phyloP scores from a whole-genome alignment of 441 rosid species.

The Populus hybrid region DNA sequence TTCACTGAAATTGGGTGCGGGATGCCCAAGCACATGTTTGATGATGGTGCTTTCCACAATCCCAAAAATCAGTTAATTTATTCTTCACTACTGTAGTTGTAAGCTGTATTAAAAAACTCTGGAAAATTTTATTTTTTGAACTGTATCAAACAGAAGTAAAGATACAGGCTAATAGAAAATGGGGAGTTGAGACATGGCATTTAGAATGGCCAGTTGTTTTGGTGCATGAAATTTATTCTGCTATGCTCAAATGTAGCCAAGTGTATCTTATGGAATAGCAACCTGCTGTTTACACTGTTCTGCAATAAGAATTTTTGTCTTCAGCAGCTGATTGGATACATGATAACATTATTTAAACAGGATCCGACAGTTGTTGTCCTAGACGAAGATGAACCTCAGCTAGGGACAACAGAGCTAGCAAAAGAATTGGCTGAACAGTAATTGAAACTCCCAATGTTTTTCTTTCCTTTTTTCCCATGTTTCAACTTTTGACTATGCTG shows the following conservation, averaged over 20 bases:
- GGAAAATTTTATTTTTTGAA: background rate
- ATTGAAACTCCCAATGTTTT: slow-evolving; percentile 12
- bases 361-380: slow-evolving; percentile 51
- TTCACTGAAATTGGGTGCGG: background rate
- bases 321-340: slow-evolving; percentile 15
- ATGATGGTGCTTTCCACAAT: background rate
- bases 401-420: slow-evolving; percentile 31
- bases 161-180: background rate
- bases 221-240: background rate
- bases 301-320: slow-evolving; percentile 1
- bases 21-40: background rate
- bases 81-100: background rate
- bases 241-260: background rate
- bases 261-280: background rate
- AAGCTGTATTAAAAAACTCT: background rate
- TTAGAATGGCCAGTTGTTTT: background rate
- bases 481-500: slow-evolving; percentile 13
- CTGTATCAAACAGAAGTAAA: background rate
- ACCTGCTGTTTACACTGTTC: slow-evolving; percentile 2
- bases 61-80: background rate
- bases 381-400: slow-evolving; percentile 71
- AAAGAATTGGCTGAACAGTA: slow-evolving; percentile 57
- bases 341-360: slow-evolving; percentile 27
- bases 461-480: slow-evolving; percentile 7
- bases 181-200: background rate